Base-by-base conservation (phyloP, 805 yeast genomes). In the Candida caryicola region DNA sequence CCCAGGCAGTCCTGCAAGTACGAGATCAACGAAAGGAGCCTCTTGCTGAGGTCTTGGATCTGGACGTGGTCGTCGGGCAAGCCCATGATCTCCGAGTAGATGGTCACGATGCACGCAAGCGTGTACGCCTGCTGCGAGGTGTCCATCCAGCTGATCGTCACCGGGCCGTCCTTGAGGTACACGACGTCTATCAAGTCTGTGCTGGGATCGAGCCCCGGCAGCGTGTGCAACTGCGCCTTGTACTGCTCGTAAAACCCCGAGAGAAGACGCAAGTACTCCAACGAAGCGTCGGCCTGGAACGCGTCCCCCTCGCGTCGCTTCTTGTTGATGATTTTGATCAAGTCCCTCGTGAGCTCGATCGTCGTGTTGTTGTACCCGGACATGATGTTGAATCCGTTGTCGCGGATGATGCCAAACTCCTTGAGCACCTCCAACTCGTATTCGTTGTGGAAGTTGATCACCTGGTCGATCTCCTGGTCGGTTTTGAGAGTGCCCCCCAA, bases 401-500 rank as follows among this genome's bases (percentile, higher is more conserved):
- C 57, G 10, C 63, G 60, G 2, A 74, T 43, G 28, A 79, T 45
- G 2, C 74, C 71, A 43, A 75, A 46, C 31, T 62, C 65, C 33
- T 56, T 59, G 45, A 77, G 51, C 13, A 57, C 59, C 14, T 52
- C 39, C 35, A 49, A 33, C 63, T 76, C 71, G 29, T 55, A 46
- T 3, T 49, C 51, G 34, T 45, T 50, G 13, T 56, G 58, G 17
- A 52, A 47, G 21, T 49, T 50, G 25, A 65, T 49, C 21, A 69
- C 52, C 14, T 51, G 39, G 36, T 67, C 70, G 4, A 78, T 49
- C 35, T 78, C 82, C 8, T 62, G 67, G 31, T 69, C 71, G 32
- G 65, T 57, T 23, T 70, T 67, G 15, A 77, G 49, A 0, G 83
- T 76, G 2, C 85, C 85, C 10, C 85, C 85, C 25, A 57, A 51